Conservation (phyloP, 208 protist species). For the Crithidia thermophila region DNA sequence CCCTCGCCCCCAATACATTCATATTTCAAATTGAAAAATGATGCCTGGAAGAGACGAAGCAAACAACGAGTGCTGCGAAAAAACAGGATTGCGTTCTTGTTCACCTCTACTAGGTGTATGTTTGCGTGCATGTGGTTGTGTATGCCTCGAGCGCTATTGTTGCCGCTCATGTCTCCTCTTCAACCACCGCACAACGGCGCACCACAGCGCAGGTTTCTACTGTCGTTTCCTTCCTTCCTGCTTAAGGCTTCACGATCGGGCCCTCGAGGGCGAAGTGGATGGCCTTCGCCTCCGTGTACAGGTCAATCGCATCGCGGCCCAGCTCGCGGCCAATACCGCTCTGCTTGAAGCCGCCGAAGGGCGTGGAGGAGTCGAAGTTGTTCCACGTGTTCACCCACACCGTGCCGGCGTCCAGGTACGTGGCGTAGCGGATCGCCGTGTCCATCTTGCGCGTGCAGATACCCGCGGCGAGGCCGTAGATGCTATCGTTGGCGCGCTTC, state of each 20-base stretch:
- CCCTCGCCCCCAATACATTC: too few species aligned
- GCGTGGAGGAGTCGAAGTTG: conserved; percentile 62
- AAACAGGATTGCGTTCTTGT: too few species aligned
- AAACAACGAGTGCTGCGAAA: too few species aligned
- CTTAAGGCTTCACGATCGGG: conserved; percentile 64
- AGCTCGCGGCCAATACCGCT: conserved; percentile 87
- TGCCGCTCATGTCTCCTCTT: too few species aligned
- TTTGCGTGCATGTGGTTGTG: too few species aligned
- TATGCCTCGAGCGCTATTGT: too few species aligned
- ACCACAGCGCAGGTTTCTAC: too few species aligned
- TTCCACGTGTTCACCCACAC: conserved; percentile 93
- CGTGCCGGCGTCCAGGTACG: conserved; percentile 74
- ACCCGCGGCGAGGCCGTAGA: conserved; percentile 88
- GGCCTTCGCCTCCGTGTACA: conserved; percentile 80
- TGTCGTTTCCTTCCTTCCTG: background rate
- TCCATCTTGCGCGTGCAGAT: conserved; percentile 78
- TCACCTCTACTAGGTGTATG: too few species aligned
- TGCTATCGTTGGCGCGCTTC: conserved; percentile 70
- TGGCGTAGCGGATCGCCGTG: conserved; percentile 58
- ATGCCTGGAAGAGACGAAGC: too few species aligned
- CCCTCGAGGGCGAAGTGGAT: conserved; percentile 63
- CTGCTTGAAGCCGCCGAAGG: conserved; percentile 92
- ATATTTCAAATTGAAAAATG: too few species aligned
- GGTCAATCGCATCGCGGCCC: conserved; percentile 59
- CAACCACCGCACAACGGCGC: too few species aligned